These are phyloP conservation scores for Beverwykella pulmonaria DNA, from an alignment of 495 filamentous ascomycete genomes.

Conservation along the genomic window DNA sequence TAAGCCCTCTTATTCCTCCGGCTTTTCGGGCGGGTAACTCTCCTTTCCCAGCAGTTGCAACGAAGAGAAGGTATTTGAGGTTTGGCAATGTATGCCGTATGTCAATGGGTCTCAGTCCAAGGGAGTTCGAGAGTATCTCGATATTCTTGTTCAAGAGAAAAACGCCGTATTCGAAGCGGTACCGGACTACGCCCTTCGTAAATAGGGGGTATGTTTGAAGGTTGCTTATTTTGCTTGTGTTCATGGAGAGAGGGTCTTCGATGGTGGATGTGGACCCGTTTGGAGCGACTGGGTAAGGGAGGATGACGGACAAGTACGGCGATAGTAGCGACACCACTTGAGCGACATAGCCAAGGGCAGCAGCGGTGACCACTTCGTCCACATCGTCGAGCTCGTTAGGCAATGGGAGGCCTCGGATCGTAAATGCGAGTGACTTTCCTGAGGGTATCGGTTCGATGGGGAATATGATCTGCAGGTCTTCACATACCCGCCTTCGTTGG, in stretches of 20 bases:
- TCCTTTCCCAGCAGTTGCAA: slow-evolving; percentile 74
- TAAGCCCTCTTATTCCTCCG: slow-evolving; percentile 71
- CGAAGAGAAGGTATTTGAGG: slow-evolving; percentile 86
- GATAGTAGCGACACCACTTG: slow-evolving; percentile 75
- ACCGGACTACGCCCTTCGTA: slow-evolving; percentile 72
- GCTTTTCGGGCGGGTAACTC: slow-evolving; percentile 78
- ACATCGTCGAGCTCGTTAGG: slow-evolving; percentile 73
- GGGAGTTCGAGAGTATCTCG: slow-evolving; percentile 75
- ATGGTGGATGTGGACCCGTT: slow-evolving; percentile 75
- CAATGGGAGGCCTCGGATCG: slow-evolving; percentile 71
- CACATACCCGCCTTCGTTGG: slow-evolving; percentile 83
- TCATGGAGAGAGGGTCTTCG: slow-evolving; percentile 73
- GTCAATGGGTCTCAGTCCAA: slow-evolving; percentile 77
- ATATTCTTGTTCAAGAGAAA: slow-evolving; percentile 94
- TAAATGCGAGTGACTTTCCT: slow-evolving; percentile 70
- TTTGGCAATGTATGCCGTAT: slow-evolving; percentile 90
- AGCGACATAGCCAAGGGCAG: slow-evolving; percentile 80
- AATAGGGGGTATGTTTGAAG: slow-evolving; percentile 64
- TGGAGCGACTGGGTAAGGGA: slow-evolving; percentile 79
- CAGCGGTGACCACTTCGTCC: slow-evolving; percentile 70
- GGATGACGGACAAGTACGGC: slow-evolving; percentile 74
- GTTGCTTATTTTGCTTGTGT: slow-evolving; percentile 13
- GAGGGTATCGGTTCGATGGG: slow-evolving; percentile 68
- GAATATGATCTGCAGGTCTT: slow-evolving; percentile 76
- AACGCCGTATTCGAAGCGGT: slow-evolving; percentile 91